A percentile compares a stretch with the other conserved stretches of the same genome.
phyloP scores from a whole-genome alignment of 139 green algal genomes.

The Pedinophyceae sp. region DNA sequence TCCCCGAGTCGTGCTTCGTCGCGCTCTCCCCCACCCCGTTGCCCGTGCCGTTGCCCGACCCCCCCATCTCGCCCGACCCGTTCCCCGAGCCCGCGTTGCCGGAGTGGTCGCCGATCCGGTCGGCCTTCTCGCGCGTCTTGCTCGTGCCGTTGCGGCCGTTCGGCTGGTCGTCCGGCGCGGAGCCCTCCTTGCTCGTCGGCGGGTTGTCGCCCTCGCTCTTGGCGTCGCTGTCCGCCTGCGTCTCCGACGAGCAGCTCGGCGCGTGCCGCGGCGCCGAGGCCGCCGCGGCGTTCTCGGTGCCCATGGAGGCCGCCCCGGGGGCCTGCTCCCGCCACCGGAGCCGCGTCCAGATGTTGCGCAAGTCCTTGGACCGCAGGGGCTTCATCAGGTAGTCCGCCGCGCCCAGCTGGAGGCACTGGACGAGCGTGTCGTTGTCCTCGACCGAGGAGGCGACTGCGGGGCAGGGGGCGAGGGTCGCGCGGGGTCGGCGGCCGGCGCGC shows the following conservation, averaged over 20 bases:
- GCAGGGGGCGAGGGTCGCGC: too few species aligned
- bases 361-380: conserved; percentile 64
- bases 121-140: too few species aligned
- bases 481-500: too few species aligned
- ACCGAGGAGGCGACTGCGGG: conserved; percentile 40
- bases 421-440: conserved; percentile 44
- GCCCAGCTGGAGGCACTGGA: conserved; percentile 57
- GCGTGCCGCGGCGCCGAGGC: background rate
- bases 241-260: background rate
- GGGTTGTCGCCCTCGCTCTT: conserved; percentile 31
- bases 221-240: conserved; percentile 4
- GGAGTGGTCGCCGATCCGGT: too few species aligned
- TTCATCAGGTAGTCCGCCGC: conserved; percentile 76
- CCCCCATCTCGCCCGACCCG: too few species aligned
- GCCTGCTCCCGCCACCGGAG: conserved; percentile 52
- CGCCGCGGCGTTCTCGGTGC: background rate
- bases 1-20: too few species aligned
- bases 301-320: background rate
- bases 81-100: too few species aligned
- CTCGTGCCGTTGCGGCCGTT: conserved; percentile 4
- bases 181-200: conserved; percentile 39
- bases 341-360: conserved; percentile 66
- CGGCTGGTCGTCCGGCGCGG: conserved; percentile 20
- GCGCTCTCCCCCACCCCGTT: too few species aligned
- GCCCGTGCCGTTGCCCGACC: too few species aligned